Percentiles rank a stretch among this genome's conserved stretches.
These are phyloP conservation scores for Pelargonium australe DNA, from an alignment of 441 rosid species.

Conservation along the genomic window DNA sequence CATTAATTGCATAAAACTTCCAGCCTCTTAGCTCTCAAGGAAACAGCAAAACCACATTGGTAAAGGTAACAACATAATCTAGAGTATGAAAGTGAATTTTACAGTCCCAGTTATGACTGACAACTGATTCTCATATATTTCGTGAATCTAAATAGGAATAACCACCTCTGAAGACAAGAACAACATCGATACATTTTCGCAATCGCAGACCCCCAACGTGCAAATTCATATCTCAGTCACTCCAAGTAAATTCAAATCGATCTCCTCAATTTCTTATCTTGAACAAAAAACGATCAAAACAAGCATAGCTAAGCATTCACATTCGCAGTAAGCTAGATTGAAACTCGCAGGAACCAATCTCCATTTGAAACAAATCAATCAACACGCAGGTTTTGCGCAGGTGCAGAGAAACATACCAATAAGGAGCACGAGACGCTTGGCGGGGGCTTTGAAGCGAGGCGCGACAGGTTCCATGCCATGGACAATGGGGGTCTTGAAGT, in stretches of 20 bases:
- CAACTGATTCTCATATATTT: too few species aligned
- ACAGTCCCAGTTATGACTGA: too few species aligned
- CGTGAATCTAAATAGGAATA: not conserved
- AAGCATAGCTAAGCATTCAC: not conserved
- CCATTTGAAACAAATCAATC: conserved; percentile 8
- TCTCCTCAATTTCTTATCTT: not conserved
- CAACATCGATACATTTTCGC: not conserved
- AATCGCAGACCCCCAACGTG: not conserved
- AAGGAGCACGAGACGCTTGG: conserved; percentile 82
- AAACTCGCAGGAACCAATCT: not conserved
- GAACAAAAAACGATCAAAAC: not conserved
- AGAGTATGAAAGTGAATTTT: too few species aligned
- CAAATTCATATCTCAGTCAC: not conserved
- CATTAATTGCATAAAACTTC: not conserved
- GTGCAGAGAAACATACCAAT: conserved; percentile 38
- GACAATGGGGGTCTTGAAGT: conserved; percentile 94
- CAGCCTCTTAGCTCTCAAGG: not conserved
- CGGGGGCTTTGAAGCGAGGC: conserved; percentile 73
- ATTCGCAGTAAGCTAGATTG: not conserved
- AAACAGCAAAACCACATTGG: not conserved
- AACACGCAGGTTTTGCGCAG: not conserved
- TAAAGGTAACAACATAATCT: not conserved
- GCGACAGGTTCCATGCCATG: conserved; percentile 85
- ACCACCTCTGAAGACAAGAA: not conserved
- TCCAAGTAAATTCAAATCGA: not conserved